Evolutionary conservation across 2,329 filamentous ascomycete genomes (phyloP), one percentile per base, ranked within the genome.

Genomic region (Cladophialophora psammophila): DNA sequence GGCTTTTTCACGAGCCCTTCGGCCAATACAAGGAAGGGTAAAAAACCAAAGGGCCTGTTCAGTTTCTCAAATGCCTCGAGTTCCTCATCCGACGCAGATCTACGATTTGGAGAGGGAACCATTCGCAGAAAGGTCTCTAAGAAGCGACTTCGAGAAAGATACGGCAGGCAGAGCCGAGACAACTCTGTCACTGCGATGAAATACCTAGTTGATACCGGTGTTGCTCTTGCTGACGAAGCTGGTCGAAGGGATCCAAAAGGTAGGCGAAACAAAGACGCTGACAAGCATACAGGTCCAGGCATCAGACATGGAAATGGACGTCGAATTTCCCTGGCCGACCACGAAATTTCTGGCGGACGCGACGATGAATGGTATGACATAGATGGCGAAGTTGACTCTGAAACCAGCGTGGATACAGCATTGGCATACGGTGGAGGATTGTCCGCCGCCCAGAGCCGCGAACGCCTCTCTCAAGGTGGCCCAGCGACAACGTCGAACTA

Each of bases 21-120:
- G 8, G 87, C 88, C 71, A 85, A 84, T 66, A 75, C 75, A 48
- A 79, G 82, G 71, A 82, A 75, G 60, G 66, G 69, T 26, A 80
- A 78, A 68, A 79, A 78, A 71, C 72, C 82, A 45, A 79, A 76
- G 61, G 78, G 77, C 32, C 83, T 87, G 65, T 83, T 90, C 61
- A 82, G 83, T 64, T 84, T 88, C 72, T 82, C 80, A 63, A 90
- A 88, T 72, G 89, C 86, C 1, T 91, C 88, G 1, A 89, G 87
- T 1, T 90, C 88, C 0, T 90, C 88, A 0, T 82, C 90, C 63
- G 88, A 90, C 76, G 87, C 85, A 20, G 90, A 92, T 74, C 79
- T 91, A 67, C 89, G 89, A 9, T 91, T 91, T 74, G 89, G 89
- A 9, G 83, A 80, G 63, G 88, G 87, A 15, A 89, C 77, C 40